These are phyloP conservation scores for Vitis rotundifolia DNA, from an alignment of 164 flowering plant species.

Conservation along the genomic window DNA sequence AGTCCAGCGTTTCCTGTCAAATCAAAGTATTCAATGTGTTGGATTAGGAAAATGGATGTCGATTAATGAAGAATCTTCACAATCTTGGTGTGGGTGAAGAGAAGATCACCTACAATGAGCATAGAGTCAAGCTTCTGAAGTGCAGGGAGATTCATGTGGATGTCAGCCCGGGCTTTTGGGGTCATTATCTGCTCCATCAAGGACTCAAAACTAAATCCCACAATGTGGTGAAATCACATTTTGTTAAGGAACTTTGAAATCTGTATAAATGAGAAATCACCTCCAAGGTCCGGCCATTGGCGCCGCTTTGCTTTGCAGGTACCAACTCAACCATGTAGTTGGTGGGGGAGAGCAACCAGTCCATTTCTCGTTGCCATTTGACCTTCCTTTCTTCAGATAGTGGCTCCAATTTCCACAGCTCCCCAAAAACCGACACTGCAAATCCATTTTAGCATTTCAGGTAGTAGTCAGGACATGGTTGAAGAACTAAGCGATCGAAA, in stretches of 20 bases:
- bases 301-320: slow-evolving; percentile 80
- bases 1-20: slow-evolving; percentile 74
- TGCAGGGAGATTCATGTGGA: slow-evolving; percentile 93
- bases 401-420: slow-evolving; percentile 96
- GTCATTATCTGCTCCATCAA: slow-evolving; percentile 79
- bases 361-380: slow-evolving; percentile 85
- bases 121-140: slow-evolving; percentile 89
- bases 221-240: neutral
- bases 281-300: slow-evolving; percentile 76
- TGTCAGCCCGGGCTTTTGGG: slow-evolving; percentile 86
- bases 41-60: neutral
- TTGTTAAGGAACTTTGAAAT: neutral
- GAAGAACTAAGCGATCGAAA: neutral
- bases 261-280: slow-evolving; percentile 27
- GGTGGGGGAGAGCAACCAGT: slow-evolving; percentile 90
- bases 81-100: slow-evolving; percentile 11
- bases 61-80: neutral
- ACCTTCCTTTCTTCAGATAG: slow-evolving; percentile 69
- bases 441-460: slow-evolving; percentile 12
- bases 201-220: slow-evolving; percentile 5
- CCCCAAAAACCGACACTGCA: slow-evolving; percentile 88
- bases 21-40: neutral
- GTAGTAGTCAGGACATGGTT: neutral
- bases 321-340: slow-evolving; percentile 93
- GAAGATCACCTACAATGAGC: slow-evolving; percentile 74